These are phyloP conservation scores for Aegilops longissima DNA, from an alignment of 176 grass and related monocot genomes.

Conservation along the genomic window DNA sequence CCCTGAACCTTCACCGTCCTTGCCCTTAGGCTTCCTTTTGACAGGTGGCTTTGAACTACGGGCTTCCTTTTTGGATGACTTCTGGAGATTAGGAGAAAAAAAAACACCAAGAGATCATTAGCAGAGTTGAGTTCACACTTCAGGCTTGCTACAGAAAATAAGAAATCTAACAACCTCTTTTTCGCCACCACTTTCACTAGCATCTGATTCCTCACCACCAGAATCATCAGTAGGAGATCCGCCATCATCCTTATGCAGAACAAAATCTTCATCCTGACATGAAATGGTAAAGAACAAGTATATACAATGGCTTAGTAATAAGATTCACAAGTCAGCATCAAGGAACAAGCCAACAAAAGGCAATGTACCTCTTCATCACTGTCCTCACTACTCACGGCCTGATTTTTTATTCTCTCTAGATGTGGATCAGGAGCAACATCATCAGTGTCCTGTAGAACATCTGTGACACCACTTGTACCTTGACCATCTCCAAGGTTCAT, in stretches of 20 bases:
- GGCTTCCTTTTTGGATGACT: conserved; percentile 81
- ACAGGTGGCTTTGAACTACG: conserved; percentile 60
- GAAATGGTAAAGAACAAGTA: conserved; percentile 9
- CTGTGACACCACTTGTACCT: conserved; percentile 62
- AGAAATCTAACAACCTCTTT: conserved; percentile 60
- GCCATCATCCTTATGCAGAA: conserved; percentile 89
- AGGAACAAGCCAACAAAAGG: conserved; percentile 20
- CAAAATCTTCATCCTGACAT: conserved; percentile 96
- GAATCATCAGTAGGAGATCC: conserved; percentile 98
- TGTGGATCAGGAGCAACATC: conserved; percentile 83
- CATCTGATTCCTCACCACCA: conserved; percentile 83
- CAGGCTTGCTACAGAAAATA: conserved; percentile 7
- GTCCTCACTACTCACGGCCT: conserved; percentile 76
- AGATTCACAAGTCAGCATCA: conserved; percentile 24
- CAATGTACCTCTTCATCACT: conserved; percentile 94
- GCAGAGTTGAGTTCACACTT: background rate
- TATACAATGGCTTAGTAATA: background rate
- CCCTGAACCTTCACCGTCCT: conserved; percentile 69
- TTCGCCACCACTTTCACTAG: conserved; percentile 76
- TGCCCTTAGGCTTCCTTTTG: conserved; percentile 78
- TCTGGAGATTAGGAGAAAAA: conserved; percentile 31
- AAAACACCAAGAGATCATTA: conserved; percentile 22
- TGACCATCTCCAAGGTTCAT: conserved; percentile 90
- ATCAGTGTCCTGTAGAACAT: conserved; percentile 75
- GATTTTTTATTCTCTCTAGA: conserved; percentile 75